Conservation (phyloP, 768 basidiomycete species). For the Boletus tomentosulus region DNA sequence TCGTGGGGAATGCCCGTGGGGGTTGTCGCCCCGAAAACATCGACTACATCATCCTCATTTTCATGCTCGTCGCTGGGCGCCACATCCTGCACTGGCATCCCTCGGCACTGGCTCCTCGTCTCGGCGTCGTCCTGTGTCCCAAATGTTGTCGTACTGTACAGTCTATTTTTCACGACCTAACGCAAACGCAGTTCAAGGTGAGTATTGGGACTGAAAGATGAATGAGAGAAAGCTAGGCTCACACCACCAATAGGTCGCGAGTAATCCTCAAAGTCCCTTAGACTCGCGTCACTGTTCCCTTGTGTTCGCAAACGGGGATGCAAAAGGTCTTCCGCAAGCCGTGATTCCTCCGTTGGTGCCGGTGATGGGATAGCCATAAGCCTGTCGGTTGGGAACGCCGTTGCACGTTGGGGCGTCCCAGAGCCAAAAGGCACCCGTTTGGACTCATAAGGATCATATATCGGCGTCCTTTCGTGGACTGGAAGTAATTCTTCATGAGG, state of each 20-base stretch:
- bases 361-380: constrained; percentile 18
- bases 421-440: neutral
- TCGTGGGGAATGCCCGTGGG: neutral
- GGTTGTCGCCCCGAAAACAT: constrained; percentile 10
- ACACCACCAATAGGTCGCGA: constrained; percentile 32
- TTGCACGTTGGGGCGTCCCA: neutral
- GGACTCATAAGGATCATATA: neutral
- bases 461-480: neutral
- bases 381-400: constrained; percentile 2
- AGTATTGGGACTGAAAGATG: neutral
- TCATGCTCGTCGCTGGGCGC: neutral
- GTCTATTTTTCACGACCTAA: constrained; percentile 28
- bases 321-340: constrained; percentile 25
- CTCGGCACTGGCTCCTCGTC: constrained; percentile 1
- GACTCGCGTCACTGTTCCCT: constrained; percentile 23
- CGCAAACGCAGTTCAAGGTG: neutral
- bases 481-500: neutral
- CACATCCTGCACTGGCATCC: constrained; percentile 3
- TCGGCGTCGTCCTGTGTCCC: constrained; percentile 26
- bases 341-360: constrained; percentile 24
- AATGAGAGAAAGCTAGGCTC: neutral
- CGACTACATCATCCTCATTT: neutral
- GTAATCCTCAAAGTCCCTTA: constrained; percentile 33
- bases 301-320: constrained; percentile 25
- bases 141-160: constrained; percentile 32